A percentile compares a stretch with the other conserved stretches of the same genome.
These are phyloP conservation scores for Boletus patriciae DNA, from an alignment of 768 basidiomycete species.

Conservation along the genomic window DNA sequence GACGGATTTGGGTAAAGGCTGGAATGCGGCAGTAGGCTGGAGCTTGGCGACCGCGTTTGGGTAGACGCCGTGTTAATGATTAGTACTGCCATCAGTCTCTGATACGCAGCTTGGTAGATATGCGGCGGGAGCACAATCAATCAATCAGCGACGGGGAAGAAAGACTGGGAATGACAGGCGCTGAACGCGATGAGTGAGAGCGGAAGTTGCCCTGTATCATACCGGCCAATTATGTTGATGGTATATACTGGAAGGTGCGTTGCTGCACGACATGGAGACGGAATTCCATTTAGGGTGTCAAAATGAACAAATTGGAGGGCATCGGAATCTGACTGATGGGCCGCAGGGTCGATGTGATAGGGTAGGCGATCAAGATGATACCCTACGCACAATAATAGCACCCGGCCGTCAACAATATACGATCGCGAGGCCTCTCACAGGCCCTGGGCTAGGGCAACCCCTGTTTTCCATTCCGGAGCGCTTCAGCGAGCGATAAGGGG, in stretches of 20 bases:
- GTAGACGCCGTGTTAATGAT: slow-evolving; percentile 5
- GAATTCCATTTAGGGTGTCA: slow-evolving; percentile 23
- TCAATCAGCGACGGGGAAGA: slow-evolving; percentile 10
- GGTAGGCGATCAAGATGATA: slow-evolving; percentile 38
- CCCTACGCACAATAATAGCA: slow-evolving; percentile 24
- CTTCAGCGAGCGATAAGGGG: slow-evolving; percentile 2
- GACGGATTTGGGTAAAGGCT: slow-evolving; percentile 17
- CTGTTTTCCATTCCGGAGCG: slow-evolving; percentile 12
- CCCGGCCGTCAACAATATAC: slow-evolving; percentile 8
- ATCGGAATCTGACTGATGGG: slow-evolving; percentile 35
- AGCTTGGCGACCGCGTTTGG: slow-evolving; percentile 24
- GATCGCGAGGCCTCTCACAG: slow-evolving; percentile 22
- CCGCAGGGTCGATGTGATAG: slow-evolving; percentile 38
- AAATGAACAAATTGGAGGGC: slow-evolving; percentile 25
- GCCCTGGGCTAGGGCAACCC: slow-evolving; percentile 27
- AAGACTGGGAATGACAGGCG: not conserved
- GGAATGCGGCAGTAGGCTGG: slow-evolving; percentile 23
- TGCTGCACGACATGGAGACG: slow-evolving; percentile 24
- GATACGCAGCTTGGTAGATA: slow-evolving; percentile 9
- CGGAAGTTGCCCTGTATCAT: slow-evolving; percentile 10
- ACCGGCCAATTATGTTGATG: slow-evolving; percentile 22
- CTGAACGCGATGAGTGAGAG: slow-evolving; percentile 2
- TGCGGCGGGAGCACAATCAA: slow-evolving; percentile 8
- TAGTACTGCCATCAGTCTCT: slow-evolving; percentile 2
- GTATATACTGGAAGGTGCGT: slow-evolving; percentile 19